Base-by-base conservation (phyloP, 306 rosid species). In the Prunus fruticosa region DNA sequence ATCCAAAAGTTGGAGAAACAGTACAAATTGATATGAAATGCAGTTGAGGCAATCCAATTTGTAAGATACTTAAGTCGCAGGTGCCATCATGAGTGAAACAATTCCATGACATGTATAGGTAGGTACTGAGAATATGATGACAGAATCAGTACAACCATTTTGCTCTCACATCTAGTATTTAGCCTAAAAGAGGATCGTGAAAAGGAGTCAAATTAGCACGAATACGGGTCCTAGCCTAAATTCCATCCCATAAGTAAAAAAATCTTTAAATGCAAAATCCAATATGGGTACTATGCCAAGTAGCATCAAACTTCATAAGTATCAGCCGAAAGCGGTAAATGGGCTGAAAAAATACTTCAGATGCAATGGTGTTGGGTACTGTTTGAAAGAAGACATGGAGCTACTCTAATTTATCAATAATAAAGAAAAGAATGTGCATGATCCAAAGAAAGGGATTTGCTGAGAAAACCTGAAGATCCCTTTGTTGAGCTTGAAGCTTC, bases 401-500 rank as follows among this genome's bases (percentile, higher is more conserved):
- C 11, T 68, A 16, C 67, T 25, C 5, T 8, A 16, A 16, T 10
- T 4, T 2, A 58, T 18, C 4, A 58, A 7, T n/a, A 16, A 71
- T 16, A 8, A 43, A 3, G 60, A 66, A 53, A 8, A 53, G 10
- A 45, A 62, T 4, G n/a, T 46, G 27, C 34, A 69, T 22, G 28
- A 53, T 25, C n/a, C 20, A 68, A 63, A 18, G 10, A 57, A 65
- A 34, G 64, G 74, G 76, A 8, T 18, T 67, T 11, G 78, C 11
- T 51, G 57, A 51, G 22, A 15, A 74, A 73, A 89, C 96, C 94
- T 83, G 93, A 81, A 93, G 88, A 76, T 89, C 93, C 82, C 98
- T 90, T 80, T 94, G 98, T 76, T 91, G 98, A 75, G 98, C 98
- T 54, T 91, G 98, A 85, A 94, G 98, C 78, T 94, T 94, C 98